Conservation (phyloP, 164 flowering plant genomes). For the Piper betle region DNA sequence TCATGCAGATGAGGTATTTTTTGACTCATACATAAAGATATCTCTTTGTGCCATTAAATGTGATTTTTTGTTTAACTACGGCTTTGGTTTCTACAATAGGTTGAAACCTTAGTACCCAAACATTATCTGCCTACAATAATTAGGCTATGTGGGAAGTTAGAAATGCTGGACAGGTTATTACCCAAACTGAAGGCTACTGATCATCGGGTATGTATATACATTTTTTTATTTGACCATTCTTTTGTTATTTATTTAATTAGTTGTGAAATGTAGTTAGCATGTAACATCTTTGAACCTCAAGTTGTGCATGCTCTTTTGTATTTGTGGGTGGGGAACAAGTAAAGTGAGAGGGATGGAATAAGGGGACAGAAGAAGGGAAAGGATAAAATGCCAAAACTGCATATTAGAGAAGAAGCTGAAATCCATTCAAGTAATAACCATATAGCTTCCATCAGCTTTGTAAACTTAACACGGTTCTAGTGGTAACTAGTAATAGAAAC, state of each 20-base stretch:
- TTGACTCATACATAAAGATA: not conserved
- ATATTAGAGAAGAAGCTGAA: too few species aligned
- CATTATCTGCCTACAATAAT: slow-evolving; percentile 86
- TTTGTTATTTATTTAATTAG: too few species aligned
- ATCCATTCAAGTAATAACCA: too few species aligned
- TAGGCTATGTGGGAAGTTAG: slow-evolving; percentile 97
- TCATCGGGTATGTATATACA: slow-evolving; percentile 62
- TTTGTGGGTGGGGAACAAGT: too few species aligned
- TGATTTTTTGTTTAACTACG: not conserved
- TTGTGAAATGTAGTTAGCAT: not conserved
- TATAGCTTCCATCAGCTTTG: too few species aligned
- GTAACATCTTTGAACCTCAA: too few species aligned
- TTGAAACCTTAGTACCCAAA: slow-evolving; percentile 59
- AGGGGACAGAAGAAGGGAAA: too few species aligned
- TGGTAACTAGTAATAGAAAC: too few species aligned
- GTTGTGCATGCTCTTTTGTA: too few species aligned
- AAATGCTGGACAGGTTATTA: slow-evolving; percentile 86
- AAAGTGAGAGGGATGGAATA: too few species aligned
- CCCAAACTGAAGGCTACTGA: slow-evolving; percentile 97
- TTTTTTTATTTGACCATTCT: not conserved
- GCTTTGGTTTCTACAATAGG: slow-evolving; percentile 19
- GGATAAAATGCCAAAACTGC: too few species aligned
- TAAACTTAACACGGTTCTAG: too few species aligned
- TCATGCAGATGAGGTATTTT: slow-evolving; percentile 79
- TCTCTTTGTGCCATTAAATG: not conserved